These are phyloP conservation scores for Cardiospermum halicacabum DNA, from an alignment of 345 rosid genomes.

Conservation along the genomic window DNA sequence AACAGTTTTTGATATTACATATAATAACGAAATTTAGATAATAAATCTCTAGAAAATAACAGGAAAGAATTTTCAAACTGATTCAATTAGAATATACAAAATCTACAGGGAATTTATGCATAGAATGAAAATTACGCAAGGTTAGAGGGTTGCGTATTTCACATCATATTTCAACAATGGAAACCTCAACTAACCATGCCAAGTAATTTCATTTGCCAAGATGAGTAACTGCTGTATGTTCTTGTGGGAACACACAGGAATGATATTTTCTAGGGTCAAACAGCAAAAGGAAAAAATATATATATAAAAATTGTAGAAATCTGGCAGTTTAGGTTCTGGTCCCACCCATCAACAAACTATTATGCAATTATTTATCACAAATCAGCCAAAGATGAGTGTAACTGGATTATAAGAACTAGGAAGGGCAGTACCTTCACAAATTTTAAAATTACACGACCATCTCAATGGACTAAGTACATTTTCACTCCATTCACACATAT, in stretches of 20 bases:
- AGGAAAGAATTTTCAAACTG: neutral
- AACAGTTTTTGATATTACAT: neutral
- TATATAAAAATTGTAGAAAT: neutral
- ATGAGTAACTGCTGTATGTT: neutral
- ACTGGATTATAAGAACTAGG: neutral
- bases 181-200: neutral
- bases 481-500: neutral
- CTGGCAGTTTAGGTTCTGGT: neutral
- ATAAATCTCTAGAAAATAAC: neutral
- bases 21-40: neutral
- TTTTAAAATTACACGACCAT: neutral
- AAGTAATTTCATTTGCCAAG: neutral
- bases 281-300: neutral
- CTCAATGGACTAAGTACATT: neutral
- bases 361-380: neutral
- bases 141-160: neutral
- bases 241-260: neutral
- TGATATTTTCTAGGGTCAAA: neutral
- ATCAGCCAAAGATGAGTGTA: neutral
- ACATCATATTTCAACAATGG: neutral
- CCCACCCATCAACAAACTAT: conserved; percentile 3
- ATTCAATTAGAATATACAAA: neutral
- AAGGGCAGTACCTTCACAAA: neutral
- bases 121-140: too few relatives aligned
- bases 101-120: neutral